Evolutionary conservation across 306 rosid genomes (phyloP), one percentile per base, ranked within the genome.

Genomic region (Bauhinia variegata): DNA sequence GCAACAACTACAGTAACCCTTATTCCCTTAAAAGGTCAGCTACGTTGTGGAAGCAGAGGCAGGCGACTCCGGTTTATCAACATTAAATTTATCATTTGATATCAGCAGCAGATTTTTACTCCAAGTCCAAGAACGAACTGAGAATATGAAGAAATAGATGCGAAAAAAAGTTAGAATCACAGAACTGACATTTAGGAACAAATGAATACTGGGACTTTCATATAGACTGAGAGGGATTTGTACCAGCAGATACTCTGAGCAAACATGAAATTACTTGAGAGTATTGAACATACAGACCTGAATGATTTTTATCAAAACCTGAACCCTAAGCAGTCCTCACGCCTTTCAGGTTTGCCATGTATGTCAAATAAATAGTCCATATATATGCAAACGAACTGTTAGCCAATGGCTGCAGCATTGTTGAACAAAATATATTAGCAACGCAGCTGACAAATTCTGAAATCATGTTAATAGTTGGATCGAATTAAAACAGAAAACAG

Each of bases 311-410:
- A 16, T 50, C 14, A 42, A 41, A 33, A 32, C 1, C 15, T 6
- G 10, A 23, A 9, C 17, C 44, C 78, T 77, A 75, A n/a, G 41
- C 69, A 37, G 51, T 1, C 38, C 15, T 52, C 41, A 50, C 80
- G 4, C 18, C 74, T 50, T 61, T 49, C 36, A 83, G 80, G 81
- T 82, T 87, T n/a, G 96, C 96, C 95, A 81, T 85, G 76, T 85
- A 89, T 16, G 96, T 81, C 83, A 89, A 77, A 72, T 85, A 89
- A 59, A 89, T 74, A 48, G 88, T 83, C 96, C 96, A 89, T 51
- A 85, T 10, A 44, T 87, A 89, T 5, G 95, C 48, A 7, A 76
- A 89, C 5, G 86, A 79, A 76, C 91, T 85, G 75, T 82, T 89
- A 76, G 80, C 33, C 86, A 89, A 70, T 34, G 96, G 95, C 96